Evolutionary conservation across 441 rosid species (phyloP), one percentile per base, ranked within the genome.

Genomic region (Biscutella laevigata): DNA sequence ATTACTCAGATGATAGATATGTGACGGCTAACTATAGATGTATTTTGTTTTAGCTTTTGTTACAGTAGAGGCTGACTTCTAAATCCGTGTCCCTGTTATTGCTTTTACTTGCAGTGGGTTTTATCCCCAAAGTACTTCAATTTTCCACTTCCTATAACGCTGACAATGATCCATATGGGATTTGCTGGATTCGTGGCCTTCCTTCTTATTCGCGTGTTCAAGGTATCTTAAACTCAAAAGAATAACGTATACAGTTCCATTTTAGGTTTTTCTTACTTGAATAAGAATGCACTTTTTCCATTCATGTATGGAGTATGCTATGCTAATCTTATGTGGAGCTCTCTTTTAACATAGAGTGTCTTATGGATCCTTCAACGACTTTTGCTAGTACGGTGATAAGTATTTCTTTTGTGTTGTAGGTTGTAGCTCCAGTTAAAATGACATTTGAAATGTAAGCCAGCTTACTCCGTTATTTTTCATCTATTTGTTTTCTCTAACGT

Each of bases 161-260:
- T 94, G 52, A 89, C 97, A 19, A 94, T 94, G 99, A 94, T 94
- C 69, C 99, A 89, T 69, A 94, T 89, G 99, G 95, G 86, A 10
- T 94, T 94, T 62, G 79, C 96, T 15, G 95, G 95, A 66, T 70
- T 66, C 0, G 81, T 94, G 44, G 83, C 97, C 3, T 89, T 94
- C 63, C 70, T 86, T 28, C 88, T 94, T 47, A 81, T 94, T 71
- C 97, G 95, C 12, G 99, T 94, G 32, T 83, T 94, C 75, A 89
- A 94, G 97, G 97, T 86, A 70, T 17, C 7, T 9, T 37, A 26
- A 33, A 43, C 50, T 22, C 37, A 1, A 35, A 12, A 41, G 8
- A 13, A 9, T 25, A 33, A 6, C 3, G 2, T 36, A 32, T 5
- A 21, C 15, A 14, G 37, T 51, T 65, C 1, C 11, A 13, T 27